Percentiles rank a stretch among this genome's conserved stretches.
phyloP scores from a whole-genome alignment of 129 eudicot genomes.

The Gnaphalium uliginosum region DNA sequence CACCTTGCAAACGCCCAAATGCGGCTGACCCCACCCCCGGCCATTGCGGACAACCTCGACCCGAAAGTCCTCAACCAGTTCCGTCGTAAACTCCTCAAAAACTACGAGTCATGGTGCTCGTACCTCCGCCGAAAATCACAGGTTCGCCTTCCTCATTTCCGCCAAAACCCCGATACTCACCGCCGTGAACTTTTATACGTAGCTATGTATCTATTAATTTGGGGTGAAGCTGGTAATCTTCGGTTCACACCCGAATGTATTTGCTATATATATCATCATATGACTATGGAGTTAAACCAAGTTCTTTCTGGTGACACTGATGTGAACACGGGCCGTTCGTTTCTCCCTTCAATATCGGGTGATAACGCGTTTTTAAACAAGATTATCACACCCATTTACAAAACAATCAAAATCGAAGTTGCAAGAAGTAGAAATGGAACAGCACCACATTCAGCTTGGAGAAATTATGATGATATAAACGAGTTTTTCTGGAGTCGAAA shows the following conservation, averaged over 20 bases:
- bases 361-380: conserved; percentile 60
- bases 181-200: conserved; percentile 80
- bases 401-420: conserved; percentile 54
- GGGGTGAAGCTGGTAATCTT: conserved; percentile 94
- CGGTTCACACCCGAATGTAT: conserved; percentile 82
- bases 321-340: conserved; percentile 55
- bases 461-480: conserved; percentile 88
- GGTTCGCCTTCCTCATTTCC: conserved; percentile 47
- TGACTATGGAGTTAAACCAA: conserved; percentile 67
- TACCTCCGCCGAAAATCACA: conserved; percentile 51
- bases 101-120: conserved; percentile 81
- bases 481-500: conserved; percentile 90
- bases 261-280: conserved; percentile 78
- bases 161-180: conserved; percentile 51
- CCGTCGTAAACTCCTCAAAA: conserved; percentile 63
- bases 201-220: conserved; percentile 63
- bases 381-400: conserved; percentile 63
- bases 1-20: conserved; percentile 88
- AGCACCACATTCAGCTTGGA: conserved; percentile 93
- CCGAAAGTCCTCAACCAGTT: conserved; percentile 61
- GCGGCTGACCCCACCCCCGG: conserved; percentile 78
- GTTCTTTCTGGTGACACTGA: conserved; percentile 62
- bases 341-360: conserved; percentile 46
- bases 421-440: conserved; percentile 74
- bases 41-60: conserved; percentile 58